phyloP scores from a whole-genome alignment of 371 early-diverging fungal genomes.

The Mortierella sp. region DNA sequence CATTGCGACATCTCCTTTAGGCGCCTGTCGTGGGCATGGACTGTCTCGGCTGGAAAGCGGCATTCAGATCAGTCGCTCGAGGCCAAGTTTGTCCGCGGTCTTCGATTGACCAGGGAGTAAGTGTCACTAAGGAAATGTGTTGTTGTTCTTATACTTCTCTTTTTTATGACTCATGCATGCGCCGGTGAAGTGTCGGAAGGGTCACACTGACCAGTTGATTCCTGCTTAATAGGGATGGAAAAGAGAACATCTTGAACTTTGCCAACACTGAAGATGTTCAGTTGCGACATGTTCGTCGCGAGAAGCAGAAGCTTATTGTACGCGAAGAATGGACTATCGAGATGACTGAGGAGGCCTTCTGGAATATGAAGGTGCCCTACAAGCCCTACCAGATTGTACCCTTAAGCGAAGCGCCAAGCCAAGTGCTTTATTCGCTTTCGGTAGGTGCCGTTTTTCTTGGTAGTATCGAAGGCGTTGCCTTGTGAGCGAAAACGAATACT shows the following conservation, averaged over 20 bases:
- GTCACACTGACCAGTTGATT: background rate
- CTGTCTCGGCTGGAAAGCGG: conserved; percentile 29
- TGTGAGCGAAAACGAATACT: background rate
- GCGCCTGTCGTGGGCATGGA: conserved; percentile 48
- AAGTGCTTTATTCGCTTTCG: conserved; percentile 36
- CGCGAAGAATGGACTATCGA: conserved; percentile 41
- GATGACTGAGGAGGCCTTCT: conserved; percentile 29
- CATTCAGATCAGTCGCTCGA: conserved; percentile 39
- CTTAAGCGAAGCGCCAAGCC: conserved; percentile 19
- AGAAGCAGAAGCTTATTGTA: conserved; percentile 18
- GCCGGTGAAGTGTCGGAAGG: background rate
- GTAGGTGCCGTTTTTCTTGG: conserved; percentile 17
- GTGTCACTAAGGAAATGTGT: background rate
- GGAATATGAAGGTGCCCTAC: conserved; percentile 20
- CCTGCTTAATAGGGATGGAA: conserved; percentile 8
- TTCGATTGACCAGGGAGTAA: conserved; percentile 24
- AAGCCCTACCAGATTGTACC: conserved; percentile 22
- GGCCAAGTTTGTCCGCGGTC: conserved; percentile 30
- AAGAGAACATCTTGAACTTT: conserved; percentile 22
- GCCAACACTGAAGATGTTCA: conserved; percentile 33
- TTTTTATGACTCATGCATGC: background rate
- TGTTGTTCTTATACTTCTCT: background rate
- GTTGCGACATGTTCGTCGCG: conserved; percentile 25
- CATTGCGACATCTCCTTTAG: background rate
- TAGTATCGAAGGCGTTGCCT: background rate